Evolutionary conservation across 192 early-diverging fungal species (phyloP).

Genomic region (Coemansia sp.): DNA sequence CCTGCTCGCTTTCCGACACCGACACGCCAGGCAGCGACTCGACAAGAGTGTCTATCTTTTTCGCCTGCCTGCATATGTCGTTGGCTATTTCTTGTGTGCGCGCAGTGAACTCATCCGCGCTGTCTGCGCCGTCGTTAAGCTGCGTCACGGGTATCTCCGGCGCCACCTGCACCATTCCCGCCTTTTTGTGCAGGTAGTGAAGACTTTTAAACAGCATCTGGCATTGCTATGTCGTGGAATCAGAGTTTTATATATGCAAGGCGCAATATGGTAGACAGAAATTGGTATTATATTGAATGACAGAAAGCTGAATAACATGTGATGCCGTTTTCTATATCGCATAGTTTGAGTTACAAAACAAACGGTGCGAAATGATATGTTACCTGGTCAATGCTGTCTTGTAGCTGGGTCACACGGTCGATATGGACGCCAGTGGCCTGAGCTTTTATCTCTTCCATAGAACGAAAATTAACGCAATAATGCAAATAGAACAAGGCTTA

Average conservation of each 20-base stretch:
- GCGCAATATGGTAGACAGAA: background rate
- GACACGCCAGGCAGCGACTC: conserved; percentile 44
- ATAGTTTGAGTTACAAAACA: background rate
- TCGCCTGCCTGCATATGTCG: conserved; percentile 52
- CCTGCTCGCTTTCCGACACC: conserved; percentile 32
- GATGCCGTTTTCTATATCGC: background rate
- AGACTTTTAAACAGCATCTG: conserved; percentile 54
- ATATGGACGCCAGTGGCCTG: conserved; percentile 41
- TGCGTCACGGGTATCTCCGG: conserved; percentile 44
- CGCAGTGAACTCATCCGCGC: conserved; percentile 27
- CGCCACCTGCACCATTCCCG: conserved; percentile 47
- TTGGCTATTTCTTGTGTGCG: conserved; percentile 49
- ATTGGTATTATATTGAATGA: too few species aligned
- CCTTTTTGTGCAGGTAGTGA: conserved; percentile 51
- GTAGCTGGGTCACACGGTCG: conserved; percentile 55
- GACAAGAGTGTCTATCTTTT: conserved; percentile 48
- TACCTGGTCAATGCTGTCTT: conserved; percentile 54
- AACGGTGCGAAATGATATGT: background rate
- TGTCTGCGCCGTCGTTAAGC: conserved; percentile 39
- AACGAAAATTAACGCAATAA: background rate
- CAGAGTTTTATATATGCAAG: background rate
- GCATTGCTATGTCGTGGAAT: conserved; percentile 28
- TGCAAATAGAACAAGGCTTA: too few species aligned
- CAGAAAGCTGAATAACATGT: too few species aligned
- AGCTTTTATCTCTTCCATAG: conserved; percentile 29